Percentiles rank a stretch among this genome's conserved stretches.
phyloP scores from a whole-genome alignment of 2,329 filamentous ascomycete genomes.

The Paecilomyces formosus region DNA sequence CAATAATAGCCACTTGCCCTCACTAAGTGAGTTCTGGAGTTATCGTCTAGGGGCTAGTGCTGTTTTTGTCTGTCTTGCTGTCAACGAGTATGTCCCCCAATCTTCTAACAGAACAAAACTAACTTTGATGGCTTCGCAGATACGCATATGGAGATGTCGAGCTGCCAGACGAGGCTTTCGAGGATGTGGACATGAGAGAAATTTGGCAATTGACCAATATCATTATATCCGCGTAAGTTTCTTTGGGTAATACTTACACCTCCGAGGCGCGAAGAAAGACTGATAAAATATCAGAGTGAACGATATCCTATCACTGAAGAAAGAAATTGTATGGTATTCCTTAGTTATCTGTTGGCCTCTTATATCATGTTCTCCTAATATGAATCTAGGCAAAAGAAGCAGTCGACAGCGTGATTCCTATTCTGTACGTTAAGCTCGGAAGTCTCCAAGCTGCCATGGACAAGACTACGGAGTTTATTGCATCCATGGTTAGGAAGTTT shows the following conservation, averaged over 20 bases:
- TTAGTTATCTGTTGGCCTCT: neutral
- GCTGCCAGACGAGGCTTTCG: neutral
- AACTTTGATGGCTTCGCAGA: neutral
- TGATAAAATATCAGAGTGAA: neutral
- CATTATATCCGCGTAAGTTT: neutral
- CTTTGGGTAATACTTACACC: neutral
- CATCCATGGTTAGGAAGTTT: neutral
- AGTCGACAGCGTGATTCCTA: slow-evolving; percentile 1
- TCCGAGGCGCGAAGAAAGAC: neutral
- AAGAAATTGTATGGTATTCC: neutral
- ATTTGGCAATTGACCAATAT: slow-evolving; percentile 3
- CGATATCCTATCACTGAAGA: neutral
- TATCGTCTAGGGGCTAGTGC: slow-evolving; percentile 1
- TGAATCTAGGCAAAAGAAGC: neutral
- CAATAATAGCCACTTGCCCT: neutral
- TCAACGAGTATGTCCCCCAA: neutral
- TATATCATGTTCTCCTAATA: neutral
- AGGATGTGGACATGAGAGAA: slow-evolving; percentile 1
- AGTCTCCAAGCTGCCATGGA: neutral
- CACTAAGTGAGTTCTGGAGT: slow-evolving; percentile 1
- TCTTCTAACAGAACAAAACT: neutral
- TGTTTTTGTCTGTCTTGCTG: slow-evolving; percentile 1
- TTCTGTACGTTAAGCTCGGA: slow-evolving; percentile 1
- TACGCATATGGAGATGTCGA: neutral
- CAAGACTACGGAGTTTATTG: neutral